Evolutionary conservation across 1,139 yeast genomes (phyloP), one percentile per base, ranked within the genome.

Genomic region (Geotrichum armillariae): DNA sequence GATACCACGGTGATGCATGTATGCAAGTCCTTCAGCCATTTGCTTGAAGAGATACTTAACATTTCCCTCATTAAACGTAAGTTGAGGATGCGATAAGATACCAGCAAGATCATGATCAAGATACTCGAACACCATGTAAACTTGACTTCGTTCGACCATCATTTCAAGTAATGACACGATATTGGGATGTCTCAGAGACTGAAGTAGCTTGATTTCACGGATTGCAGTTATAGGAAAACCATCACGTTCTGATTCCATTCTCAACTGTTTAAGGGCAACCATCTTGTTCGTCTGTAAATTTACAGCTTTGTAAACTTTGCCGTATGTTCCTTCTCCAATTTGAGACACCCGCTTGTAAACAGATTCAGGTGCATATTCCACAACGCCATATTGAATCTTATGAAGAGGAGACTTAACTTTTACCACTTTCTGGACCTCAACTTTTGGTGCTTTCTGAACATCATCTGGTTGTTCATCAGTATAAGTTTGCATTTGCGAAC

Each of bases 151-250:
- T 62, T 89, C 96, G 27, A 90, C 85, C 93, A 93, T 89, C 78
- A 93, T 90, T 67, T 93, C 99, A 46, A 80, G 70, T 48, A 93
- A 73, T 0, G 93, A 83, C 22, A 93, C 89, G 25, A 90, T 80
- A 65, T 91, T 89, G 16, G 76, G 78, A 66, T 93, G 97, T 55
- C 86, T 80, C 61, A 91, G 82, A n/a, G 91, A 79, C 66, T 93
- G 98, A 41, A 93, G 72, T 20, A 93, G 71, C 58, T 90, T 84
- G 54, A 91, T 89, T 69, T 93, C 99, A 59, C 99, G 76, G 62
- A 91, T 82, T 0, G 98, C 96, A 0, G 99, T 93, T 20, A 93
- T 87, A 1, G 99, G 99, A 68, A 93, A 89, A 0, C 98, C 98
- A 64, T 93, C 99, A 46, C 90, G 75, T 66, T 93, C 98, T 7